Percentiles rank a stretch among this genome's conserved stretches.
Conservation (phyloP, 495 filamentous ascomycete genomes). For the Neurospora sublineolata region DNA sequence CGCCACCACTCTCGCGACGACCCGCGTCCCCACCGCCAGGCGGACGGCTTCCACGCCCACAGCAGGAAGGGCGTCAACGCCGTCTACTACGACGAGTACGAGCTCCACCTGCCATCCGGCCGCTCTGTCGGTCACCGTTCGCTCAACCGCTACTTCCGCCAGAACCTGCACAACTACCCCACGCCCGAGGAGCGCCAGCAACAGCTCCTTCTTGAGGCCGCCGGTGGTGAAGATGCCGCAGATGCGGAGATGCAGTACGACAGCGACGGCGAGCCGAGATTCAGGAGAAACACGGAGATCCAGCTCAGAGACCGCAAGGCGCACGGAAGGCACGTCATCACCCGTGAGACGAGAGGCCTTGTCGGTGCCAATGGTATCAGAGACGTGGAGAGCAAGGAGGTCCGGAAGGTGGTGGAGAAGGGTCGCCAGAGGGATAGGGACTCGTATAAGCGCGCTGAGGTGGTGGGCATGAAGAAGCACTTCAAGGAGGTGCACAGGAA, state of each 20-base stretch:
- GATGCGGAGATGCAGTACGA: slow-evolving; percentile 22
- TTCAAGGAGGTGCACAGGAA: slow-evolving; percentile 23
- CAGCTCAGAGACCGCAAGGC: background rate
- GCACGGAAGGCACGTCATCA: slow-evolving; percentile 14
- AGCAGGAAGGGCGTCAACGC: slow-evolving; percentile 52
- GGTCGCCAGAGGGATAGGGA: slow-evolving; percentile 17
- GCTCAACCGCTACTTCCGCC: slow-evolving; percentile 73
- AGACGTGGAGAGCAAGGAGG: slow-evolving; percentile 8
- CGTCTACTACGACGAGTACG: slow-evolving; percentile 79
- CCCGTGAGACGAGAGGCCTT: slow-evolving; percentile 16
- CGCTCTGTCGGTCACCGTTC: slow-evolving; percentile 85
- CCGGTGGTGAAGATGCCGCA: slow-evolving; percentile 12
- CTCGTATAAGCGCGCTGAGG: slow-evolving; percentile 9
- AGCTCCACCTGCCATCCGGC: slow-evolving; percentile 87
- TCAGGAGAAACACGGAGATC: slow-evolving; percentile 1
- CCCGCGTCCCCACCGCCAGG: slow-evolving; percentile 52
- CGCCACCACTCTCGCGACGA: slow-evolving; percentile 55
- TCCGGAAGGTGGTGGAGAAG: slow-evolving; percentile 12
- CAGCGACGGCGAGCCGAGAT: slow-evolving; percentile 5
- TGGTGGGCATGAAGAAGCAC: slow-evolving; percentile 9
- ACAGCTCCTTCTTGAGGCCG: slow-evolving; percentile 42
- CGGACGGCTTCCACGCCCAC: slow-evolving; percentile 64
- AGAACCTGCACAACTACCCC: slow-evolving; percentile 80
- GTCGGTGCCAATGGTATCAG: slow-evolving; percentile 6
- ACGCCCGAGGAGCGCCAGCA: slow-evolving; percentile 54